Evolutionary conservation across 2,329 filamentous ascomycete species (phyloP).

Genomic region (Diaporthe vaccinii): DNA sequence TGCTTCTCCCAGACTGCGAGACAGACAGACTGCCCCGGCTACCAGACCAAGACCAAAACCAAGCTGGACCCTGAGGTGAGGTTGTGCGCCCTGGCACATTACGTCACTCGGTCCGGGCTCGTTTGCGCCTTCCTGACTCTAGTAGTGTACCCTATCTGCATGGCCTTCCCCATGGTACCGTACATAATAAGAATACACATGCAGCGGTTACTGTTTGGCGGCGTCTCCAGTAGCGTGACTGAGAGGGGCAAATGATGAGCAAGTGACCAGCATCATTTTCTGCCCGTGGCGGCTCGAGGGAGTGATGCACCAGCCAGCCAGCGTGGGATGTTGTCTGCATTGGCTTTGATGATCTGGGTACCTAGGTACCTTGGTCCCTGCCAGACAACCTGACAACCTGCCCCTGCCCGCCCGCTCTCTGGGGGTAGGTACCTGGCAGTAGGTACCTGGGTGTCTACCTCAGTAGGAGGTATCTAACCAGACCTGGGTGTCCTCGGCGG

Average conservation of each 20-base stretch:
- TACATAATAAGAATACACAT: not conserved
- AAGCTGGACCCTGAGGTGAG: slow-evolving; percentile 18
- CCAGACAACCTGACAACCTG: not conserved
- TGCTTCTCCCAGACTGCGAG: not conserved
- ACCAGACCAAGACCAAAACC: not conserved
- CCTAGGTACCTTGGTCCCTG: not conserved
- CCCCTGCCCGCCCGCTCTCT: not conserved
- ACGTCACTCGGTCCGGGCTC: slow-evolving; percentile 9
- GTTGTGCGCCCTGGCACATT: slow-evolving; percentile 19
- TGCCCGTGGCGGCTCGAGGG: not conserved
- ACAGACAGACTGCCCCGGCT: not conserved
- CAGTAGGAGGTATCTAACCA: not conserved
- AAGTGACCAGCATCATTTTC: slow-evolving; percentile 4
- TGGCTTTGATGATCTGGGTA: not conserved
- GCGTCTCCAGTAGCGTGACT: not conserved
- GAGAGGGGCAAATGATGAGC: slow-evolving; percentile 6
- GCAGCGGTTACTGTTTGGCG: not conserved
- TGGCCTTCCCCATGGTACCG: not conserved
- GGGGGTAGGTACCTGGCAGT: not conserved
- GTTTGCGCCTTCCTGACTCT: not conserved
- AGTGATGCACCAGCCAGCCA: not conserved
- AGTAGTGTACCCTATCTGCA: not conserved
- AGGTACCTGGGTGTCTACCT: no score
- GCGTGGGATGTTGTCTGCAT: not conserved
- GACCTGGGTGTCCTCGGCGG: not conserved